Conservation (phyloP, 768 basidiomycete genomes). For the Termitomyces sp. region DNA sequence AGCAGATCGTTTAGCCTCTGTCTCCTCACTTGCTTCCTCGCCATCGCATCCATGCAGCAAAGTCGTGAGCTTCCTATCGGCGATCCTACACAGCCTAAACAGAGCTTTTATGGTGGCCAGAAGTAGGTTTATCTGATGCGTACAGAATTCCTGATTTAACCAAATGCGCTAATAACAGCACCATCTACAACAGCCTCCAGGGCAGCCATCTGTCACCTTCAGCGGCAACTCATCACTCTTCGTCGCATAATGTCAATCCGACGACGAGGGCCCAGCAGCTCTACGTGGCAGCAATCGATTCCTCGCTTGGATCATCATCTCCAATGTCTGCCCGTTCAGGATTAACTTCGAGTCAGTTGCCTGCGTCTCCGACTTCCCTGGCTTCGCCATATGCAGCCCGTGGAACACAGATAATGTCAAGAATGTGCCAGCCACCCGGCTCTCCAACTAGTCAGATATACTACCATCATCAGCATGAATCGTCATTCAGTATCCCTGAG, state of each 20-base stretch:
- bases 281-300: not conserved
- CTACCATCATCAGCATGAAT: not conserved
- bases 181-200: not conserved
- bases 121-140: not conserved
- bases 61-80: not conserved
- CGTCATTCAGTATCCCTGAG: not conserved
- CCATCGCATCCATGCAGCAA: not conserved
- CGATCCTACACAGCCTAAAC: not conserved
- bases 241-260: not conserved
- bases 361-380: not conserved
- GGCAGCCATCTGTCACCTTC: not conserved
- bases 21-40: not conserved
- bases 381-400: not conserved
- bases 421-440: not conserved
- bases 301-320: not conserved
- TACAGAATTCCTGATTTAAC: not conserved
- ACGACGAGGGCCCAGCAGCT: not conserved
- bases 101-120: not conserved
- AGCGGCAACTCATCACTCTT: not conserved
- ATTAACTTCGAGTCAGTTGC: not conserved
- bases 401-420: not conserved
- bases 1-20: not conserved
- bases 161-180: not conserved
- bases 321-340: not conserved
- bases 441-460: not conserved